Percentiles rank a stretch among this genome's conserved stretches.
These are phyloP conservation scores for Xylariaceae sp. DNA, from an alignment of 2,329 filamentous ascomycete genomes.

Conservation along the genomic window DNA sequence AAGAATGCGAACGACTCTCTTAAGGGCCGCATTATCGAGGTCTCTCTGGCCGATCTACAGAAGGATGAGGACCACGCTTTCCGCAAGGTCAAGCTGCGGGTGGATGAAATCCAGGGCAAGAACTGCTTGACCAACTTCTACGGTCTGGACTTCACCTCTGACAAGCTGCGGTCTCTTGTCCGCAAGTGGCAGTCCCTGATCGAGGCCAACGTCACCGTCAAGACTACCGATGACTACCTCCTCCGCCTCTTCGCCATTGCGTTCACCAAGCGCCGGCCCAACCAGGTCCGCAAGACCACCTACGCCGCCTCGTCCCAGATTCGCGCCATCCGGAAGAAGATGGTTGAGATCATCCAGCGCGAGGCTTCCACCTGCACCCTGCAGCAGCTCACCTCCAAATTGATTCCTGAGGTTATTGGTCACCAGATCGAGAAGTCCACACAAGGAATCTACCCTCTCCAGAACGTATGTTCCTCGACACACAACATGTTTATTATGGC, in stretches of 20 bases:
- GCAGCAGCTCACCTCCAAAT: conserved; percentile 94
- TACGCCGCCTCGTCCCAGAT: conserved; percentile 97
- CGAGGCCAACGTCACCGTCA: conserved; percentile 99
- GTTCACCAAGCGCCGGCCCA: conserved; percentile 98
- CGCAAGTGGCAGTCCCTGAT: conserved; percentile 99
- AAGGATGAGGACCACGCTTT: conserved; percentile 99
- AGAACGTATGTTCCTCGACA: conserved; percentile 70
- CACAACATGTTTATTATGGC: conserved; percentile 3
- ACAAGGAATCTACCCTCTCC: conserved; percentile 98
- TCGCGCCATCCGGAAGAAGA: conserved; percentile 97
- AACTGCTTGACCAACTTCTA: conserved; percentile 99
- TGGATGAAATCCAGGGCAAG: conserved; percentile 99
- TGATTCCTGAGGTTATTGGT: conserved; percentile 98
- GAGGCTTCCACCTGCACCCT: conserved; percentile 94
- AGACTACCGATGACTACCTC: conserved; percentile 99
- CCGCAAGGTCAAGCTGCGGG: conserved; percentile 98
- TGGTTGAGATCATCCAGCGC: conserved; percentile 97
- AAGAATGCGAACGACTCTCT: conserved; percentile 99
- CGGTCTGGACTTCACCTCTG: conserved; percentile 99
- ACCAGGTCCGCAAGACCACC: conserved; percentile 99
- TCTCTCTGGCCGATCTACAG: conserved; percentile 97
- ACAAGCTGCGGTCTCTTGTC: conserved; percentile 98
- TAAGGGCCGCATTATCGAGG: conserved; percentile 98
- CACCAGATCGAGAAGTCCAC: conserved; percentile 99
- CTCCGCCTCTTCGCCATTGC: conserved; percentile 98